Evolutionary conservation across 1,284 basidiomycete species (phyloP), one percentile per base, ranked within the genome.

Genomic region (Golubevia sp.): DNA sequence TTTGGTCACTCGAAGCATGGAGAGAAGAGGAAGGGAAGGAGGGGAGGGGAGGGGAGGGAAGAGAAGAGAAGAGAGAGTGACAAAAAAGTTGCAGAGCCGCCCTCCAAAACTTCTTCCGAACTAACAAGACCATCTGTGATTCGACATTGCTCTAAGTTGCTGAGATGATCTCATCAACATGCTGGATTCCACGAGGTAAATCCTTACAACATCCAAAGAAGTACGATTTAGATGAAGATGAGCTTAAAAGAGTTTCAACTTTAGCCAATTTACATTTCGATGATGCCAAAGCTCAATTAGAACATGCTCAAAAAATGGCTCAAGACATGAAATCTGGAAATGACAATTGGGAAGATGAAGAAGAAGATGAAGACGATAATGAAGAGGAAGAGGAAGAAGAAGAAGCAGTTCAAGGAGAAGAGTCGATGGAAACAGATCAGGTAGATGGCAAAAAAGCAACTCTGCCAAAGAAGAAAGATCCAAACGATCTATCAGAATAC

Each of bases 221-320:
- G 86, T 98, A 98, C 84, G 88, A 92, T 61, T 89, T 99, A 50
- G 93, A 98, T 82, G 93, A 97, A 76, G 86, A 88, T 54, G 96
- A 99, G 85, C 87, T 99, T 38, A 90, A 92, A 78, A 90, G 97
- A 49, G 93, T 99, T 55, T 93, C 92, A 73, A 88, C 90, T 56
- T 88, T 99, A 54, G 93, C 94, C 24, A 88, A 91, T 56, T 91
- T 93, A 60, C 91, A 94, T 79, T 88, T 96, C 55, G 91, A 94
- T 71, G 92, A 94, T 87, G 93, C 93, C 15, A 88, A 91, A 63
- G 87, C 89, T 60, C 94, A 95, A 79, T 87, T 98, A 11, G 91
- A 93, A 85, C 67, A 68, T 48, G 79, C 79, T 21, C 71, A 82
- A 58, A 34, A 48, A 15, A 25, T 59, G 34, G 54, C 54, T 2